Percentiles rank a stretch among this genome's conserved stretches.
These are phyloP conservation scores for Vaccinium darrowii DNA, from an alignment of 148 eudicot genomes.

Conservation along the genomic window DNA sequence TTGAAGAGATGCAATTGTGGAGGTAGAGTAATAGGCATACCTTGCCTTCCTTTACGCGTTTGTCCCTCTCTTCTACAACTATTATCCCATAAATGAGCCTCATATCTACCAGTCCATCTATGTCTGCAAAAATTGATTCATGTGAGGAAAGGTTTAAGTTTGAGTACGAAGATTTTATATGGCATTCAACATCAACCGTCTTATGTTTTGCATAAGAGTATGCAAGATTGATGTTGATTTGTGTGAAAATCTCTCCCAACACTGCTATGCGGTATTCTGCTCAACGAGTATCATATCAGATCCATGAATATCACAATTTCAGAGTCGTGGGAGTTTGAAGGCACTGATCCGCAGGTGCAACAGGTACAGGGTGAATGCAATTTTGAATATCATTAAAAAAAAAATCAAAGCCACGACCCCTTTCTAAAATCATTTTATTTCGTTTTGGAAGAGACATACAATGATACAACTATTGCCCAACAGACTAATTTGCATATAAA, in stretches of 20 bases:
- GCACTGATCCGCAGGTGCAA: too few relatives aligned
- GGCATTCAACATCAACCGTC: not conserved
- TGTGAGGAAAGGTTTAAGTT: not conserved
- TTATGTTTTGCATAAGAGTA: not conserved
- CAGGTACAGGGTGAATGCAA: not conserved
- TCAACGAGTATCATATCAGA: not conserved
- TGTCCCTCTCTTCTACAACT: constrained; percentile 98
- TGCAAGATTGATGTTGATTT: not conserved
- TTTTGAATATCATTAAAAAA: not conserved
- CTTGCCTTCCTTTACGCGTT: constrained; percentile 95
- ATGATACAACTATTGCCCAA: not conserved
- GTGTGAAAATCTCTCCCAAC: not conserved
- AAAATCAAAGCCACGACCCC: not conserved
- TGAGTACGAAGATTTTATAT: not conserved
- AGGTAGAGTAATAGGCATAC: constrained; percentile 26
- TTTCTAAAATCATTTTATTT: not conserved
- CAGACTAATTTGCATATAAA: not conserved
- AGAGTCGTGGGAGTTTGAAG: not conserved
- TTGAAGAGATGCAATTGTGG: not conserved
- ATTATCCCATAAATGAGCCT: constrained; percentile 98
- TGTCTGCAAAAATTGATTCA: constrained; percentile 43
- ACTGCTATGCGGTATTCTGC: not conserved
- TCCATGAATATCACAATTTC: not conserved
- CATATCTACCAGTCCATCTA: constrained; percentile 99
- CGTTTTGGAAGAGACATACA: not conserved